Conservation (phyloP, 805 yeast species). For the Kurtzmaniella cleridarum region DNA sequence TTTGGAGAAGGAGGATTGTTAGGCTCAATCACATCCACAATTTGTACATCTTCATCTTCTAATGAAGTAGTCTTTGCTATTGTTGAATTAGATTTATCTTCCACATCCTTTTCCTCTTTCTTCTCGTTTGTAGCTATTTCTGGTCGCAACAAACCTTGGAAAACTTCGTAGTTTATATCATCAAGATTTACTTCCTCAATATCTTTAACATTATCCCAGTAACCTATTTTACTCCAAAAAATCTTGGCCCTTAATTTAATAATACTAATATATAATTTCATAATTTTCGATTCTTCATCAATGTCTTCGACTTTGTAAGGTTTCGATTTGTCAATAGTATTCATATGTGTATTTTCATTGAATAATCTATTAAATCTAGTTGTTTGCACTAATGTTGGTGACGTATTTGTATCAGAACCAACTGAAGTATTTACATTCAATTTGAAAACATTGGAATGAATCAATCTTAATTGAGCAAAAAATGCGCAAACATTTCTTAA, state of each 20-base stretch:
- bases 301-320: constrained; percentile 8
- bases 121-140: neutral
- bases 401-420: neutral
- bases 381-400: neutral
- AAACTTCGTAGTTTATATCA: constrained; percentile 17
- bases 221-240: constrained; percentile 81
- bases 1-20: neutral
- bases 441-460: constrained; percentile 54
- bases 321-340: constrained; percentile 20
- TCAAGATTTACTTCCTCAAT: constrained; percentile 22
- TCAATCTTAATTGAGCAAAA: constrained; percentile 66
- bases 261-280: constrained; percentile 48
- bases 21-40: neutral
- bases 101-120: neutral
- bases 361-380: constrained; percentile 3
- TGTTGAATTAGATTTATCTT: neutral
- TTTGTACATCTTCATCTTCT: neutral
- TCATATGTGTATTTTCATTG: constrained; percentile 23
- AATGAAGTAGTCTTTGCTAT: neutral
- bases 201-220: constrained; percentile 55
- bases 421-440: constrained; percentile 23
- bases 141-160: constrained; percentile 9
- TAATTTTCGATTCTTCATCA: constrained; percentile 28
- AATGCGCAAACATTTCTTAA: constrained; percentile 80
- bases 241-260: constrained; percentile 60